phyloP scores from a whole-genome alignment of 2,329 filamentous ascomycete species.

The Cercospora sp. region DNA sequence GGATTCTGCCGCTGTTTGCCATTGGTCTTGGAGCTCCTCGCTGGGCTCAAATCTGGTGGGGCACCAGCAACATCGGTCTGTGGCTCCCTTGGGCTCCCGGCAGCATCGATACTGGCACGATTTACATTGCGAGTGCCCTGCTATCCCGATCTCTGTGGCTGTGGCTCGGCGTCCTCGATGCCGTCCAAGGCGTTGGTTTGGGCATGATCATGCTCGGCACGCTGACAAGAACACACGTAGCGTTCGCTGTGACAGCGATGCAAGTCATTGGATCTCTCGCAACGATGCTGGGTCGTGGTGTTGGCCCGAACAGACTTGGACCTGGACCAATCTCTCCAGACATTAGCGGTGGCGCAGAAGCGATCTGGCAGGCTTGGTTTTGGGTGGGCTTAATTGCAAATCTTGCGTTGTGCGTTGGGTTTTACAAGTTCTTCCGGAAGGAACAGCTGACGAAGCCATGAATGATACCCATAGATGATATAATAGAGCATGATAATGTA shows the following conservation, averaged over 20 bases:
- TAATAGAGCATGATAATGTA: slow-evolving; percentile 3
- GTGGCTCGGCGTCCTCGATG: slow-evolving; percentile 65
- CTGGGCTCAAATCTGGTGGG: slow-evolving; percentile 68
- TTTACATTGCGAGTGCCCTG: slow-evolving; percentile 53
- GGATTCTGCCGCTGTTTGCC: slow-evolving; percentile 65
- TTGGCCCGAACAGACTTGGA: slow-evolving; percentile 60
- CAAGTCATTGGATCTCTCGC: slow-evolving; percentile 62
- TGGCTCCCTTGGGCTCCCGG: slow-evolving; percentile 59
- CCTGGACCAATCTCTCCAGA: slow-evolving; percentile 63
- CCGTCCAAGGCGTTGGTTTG: slow-evolving; percentile 64
- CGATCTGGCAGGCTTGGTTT: slow-evolving; percentile 28
- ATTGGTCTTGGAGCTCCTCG: slow-evolving; percentile 64
- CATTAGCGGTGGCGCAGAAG: slow-evolving; percentile 51
- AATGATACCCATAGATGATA: not conserved
- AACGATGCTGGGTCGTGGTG: slow-evolving; percentile 61
- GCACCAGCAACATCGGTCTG: slow-evolving; percentile 57
- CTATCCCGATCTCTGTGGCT: slow-evolving; percentile 61
- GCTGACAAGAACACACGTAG: slow-evolving; percentile 60
- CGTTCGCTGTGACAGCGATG: slow-evolving; percentile 58
- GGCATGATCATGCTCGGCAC: slow-evolving; percentile 67
- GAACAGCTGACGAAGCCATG: slow-evolving; percentile 31
- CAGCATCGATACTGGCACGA: slow-evolving; percentile 37
- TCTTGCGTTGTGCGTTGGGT: slow-evolving; percentile 28
- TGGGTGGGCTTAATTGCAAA: slow-evolving; percentile 28
- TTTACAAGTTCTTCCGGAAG: slow-evolving; percentile 31